These are phyloP conservation scores for Infundibulicybe gibba DNA, from an alignment of 768 basidiomycete species.

Conservation along the genomic window DNA sequence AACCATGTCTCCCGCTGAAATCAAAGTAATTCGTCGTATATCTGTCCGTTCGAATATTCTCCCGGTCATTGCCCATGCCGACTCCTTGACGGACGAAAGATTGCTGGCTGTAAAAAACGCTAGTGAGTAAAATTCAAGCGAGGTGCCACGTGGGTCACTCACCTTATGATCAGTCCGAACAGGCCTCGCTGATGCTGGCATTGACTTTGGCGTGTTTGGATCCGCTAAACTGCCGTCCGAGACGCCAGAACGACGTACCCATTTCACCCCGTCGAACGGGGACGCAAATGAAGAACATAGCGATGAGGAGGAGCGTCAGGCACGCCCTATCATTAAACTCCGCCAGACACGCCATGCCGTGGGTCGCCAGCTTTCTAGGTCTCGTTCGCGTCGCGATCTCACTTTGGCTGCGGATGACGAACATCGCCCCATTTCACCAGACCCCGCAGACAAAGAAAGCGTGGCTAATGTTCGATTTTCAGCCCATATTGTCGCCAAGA, in stretches of 20 bases:
- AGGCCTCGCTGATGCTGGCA: slow-evolving; percentile 60
- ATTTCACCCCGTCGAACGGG: slow-evolving; percentile 27
- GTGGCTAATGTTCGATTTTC: slow-evolving; percentile 78
- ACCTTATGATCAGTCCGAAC: slow-evolving; percentile 41
- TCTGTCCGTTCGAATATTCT: slow-evolving; percentile 75
- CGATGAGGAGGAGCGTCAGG: slow-evolving; percentile 48
- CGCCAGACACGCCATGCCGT: slow-evolving; percentile 44
- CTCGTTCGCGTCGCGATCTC: slow-evolving; percentile 71
- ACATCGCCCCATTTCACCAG: slow-evolving; percentile 54
- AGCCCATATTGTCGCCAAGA: slow-evolving; percentile 60
- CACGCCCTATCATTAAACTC: slow-evolving; percentile 78
- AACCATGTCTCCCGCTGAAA: slow-evolving; percentile 74
- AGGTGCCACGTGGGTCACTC: slow-evolving; percentile 2
- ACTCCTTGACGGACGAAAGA: slow-evolving; percentile 80
- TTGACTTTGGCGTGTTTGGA: slow-evolving; percentile 78
- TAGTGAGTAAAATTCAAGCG: slow-evolving; percentile 22
- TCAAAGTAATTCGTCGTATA: slow-evolving; percentile 75
- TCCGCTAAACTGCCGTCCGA: slow-evolving; percentile 28
- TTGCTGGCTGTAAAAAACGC: slow-evolving; percentile 68
- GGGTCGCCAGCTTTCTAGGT: slow-evolving; percentile 49
- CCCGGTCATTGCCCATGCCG: slow-evolving; percentile 76
- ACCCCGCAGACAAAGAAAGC: slow-evolving; percentile 61
- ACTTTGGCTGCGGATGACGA: slow-evolving; percentile 55
- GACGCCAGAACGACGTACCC: slow-evolving; percentile 30
- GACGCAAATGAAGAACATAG: slow-evolving; percentile 33